These are phyloP conservation scores for Aspergillus nidulans DNA, from an alignment of 495 filamentous ascomycete genomes.

Conservation along the genomic window DNA sequence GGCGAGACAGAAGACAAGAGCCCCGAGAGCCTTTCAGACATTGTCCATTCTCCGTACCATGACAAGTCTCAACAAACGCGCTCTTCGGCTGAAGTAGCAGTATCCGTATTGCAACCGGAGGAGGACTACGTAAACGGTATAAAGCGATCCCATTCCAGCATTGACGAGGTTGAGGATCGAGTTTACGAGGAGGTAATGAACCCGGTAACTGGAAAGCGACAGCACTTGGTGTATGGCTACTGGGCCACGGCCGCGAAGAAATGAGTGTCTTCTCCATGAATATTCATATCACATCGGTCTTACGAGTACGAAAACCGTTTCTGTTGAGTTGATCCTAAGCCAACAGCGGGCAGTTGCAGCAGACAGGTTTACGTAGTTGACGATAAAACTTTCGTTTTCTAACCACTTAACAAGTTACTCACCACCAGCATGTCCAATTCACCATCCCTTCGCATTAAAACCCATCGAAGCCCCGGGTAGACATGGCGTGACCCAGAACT, in stretches of 20 bases:
- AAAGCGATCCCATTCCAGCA: neutral
- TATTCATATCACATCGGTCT: too few relatives aligned
- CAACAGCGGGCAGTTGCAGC: too few relatives aligned
- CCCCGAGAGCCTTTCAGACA: slow-evolving; percentile 13
- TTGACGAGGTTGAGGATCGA: slow-evolving; percentile 9
- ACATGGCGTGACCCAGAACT: too few relatives aligned
- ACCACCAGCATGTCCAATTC: too few relatives aligned
- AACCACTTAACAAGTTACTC: too few relatives aligned
- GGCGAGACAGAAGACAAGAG: neutral
- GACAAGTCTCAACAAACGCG: neutral
- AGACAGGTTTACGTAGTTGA: too few relatives aligned
- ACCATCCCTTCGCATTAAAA: too few relatives aligned
- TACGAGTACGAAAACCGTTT: too few relatives aligned
- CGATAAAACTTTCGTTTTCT: too few relatives aligned
- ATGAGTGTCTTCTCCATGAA: neutral
- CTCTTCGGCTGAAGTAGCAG: neutral
- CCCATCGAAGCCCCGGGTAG: too few relatives aligned
- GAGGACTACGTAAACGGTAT: neutral
- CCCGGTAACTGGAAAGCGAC: slow-evolving; percentile 21
- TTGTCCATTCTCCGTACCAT: slow-evolving; percentile 6
- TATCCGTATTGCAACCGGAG: neutral
- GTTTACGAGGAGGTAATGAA: slow-evolving; percentile 28
- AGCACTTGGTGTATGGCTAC: neutral
- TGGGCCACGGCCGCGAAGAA: neutral
- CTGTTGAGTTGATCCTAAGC: too few relatives aligned